Base-by-base conservation (phyloP, 2,329 filamentous ascomycete species). In the Fusarium illudens region DNA sequence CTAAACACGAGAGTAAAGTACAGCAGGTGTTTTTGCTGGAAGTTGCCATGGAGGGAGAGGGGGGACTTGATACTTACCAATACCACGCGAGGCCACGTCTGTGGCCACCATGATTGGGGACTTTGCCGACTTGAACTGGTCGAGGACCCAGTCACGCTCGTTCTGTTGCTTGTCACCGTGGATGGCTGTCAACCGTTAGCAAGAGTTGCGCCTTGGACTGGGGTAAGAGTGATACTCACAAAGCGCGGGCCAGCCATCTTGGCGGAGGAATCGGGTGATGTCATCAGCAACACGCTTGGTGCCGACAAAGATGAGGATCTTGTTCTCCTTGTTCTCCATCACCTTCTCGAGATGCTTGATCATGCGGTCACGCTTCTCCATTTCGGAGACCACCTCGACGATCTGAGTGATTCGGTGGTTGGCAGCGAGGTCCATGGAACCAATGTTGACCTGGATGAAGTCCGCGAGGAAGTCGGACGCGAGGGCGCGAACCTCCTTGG, bases 101-200 rank as follows among this genome's bases (percentile, higher is more conserved):
- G 96, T 99, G 84, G 96, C 96, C 85, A 99, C 96, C 94, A 99
- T 97, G 89, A 99, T 97, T 79, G 96, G 96, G 85, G 94, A 97
- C 87, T 98, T 97, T 84, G 94, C 94, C 71, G 92, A 93, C 90
- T 98, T 99, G 90, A 99, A 99, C 82, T 98, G 95, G 82, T 98
- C 96, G 79, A 99, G 87, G 76, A 98, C 96, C 94, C 96, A 98
- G 82, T 98, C 96, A 85, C 96, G 94, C 86, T 99, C 96, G 82
- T 97, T 97, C 79, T 99, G 96, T 80, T 97, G 94, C 87, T 98
- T 98, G 85, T 98, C 96, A 78, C 96, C 96, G 86, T 99, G 96
- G 75, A 99, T 98, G 67, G 96, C 93, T 96, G 37, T 10, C 68
- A 17, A 56, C 46, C 42, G 67, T 84, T 82, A 83, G 84, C 60